Evolutionary conservation across 306 rosid genomes (phyloP).

Genomic region (Adenanthera pavonina): DNA sequence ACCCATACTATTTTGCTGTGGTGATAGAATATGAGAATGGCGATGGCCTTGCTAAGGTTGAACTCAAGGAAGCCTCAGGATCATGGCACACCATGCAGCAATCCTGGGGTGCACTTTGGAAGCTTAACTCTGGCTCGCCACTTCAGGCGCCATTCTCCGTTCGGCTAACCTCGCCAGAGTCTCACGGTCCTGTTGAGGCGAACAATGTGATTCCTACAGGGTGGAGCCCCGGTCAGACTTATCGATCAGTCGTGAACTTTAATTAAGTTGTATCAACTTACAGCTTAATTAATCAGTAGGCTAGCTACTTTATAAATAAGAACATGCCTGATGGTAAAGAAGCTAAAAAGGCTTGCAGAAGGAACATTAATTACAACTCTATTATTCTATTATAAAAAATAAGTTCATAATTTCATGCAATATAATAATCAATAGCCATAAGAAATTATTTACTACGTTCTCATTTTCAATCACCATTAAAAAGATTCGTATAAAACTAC

Average conservation of each 20-base stretch:
- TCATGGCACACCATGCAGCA: constrained; percentile 63
- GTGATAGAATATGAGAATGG: constrained; percentile 64
- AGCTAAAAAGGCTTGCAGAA: too few species aligned
- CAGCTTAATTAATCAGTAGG: too few species aligned
- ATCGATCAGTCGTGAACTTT: constrained; percentile 62
- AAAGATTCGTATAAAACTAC: too few species aligned
- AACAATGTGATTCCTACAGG: constrained; percentile 64
- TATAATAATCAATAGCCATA: too few species aligned
- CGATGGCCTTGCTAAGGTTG: constrained; percentile 58
- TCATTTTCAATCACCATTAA: too few species aligned
- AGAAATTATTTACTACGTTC: too few species aligned
- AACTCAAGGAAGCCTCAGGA: constrained; percentile 55
- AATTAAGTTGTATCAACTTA: background rate
- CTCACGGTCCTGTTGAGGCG: constrained; percentile 56
- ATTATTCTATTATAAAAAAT: too few species aligned
- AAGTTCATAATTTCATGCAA: too few species aligned
- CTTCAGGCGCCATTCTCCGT: constrained; percentile 65
- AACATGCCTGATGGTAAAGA: too few species aligned
- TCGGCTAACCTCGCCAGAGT: constrained; percentile 50
- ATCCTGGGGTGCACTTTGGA: constrained; percentile 85
- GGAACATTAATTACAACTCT: too few species aligned
- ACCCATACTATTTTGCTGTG: constrained; percentile 57
- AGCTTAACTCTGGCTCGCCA: constrained; percentile 45
- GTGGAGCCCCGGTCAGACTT: constrained; percentile 68
- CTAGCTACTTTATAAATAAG: background rate